phyloP scores from a whole-genome alignment of 352 stramenopile genomes.

The Globisporangium cylindrosporum region DNA sequence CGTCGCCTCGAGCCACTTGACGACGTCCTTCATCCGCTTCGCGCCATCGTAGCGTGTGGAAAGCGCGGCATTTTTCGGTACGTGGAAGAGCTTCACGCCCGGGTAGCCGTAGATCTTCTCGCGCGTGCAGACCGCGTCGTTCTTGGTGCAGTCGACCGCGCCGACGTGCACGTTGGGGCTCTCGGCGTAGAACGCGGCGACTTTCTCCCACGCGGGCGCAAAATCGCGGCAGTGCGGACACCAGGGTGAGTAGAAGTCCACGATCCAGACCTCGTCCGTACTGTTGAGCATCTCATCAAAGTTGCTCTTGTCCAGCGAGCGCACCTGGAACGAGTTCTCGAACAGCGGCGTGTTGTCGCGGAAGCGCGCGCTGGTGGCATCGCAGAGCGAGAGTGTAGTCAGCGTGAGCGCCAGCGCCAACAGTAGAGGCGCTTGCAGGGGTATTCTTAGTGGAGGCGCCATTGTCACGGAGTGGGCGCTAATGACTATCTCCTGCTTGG shows the following conservation, averaged over 20 bases:
- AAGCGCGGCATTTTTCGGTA: conserved; percentile 33
- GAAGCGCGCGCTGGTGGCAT: conserved; percentile 17
- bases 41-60: conserved; percentile 17
- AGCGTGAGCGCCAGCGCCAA: conserved; percentile 1
- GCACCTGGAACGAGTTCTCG: conserved; percentile 63
- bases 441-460: neutral
- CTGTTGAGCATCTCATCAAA: conserved; percentile 50
- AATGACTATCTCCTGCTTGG: neutral
- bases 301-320: conserved; percentile 29
- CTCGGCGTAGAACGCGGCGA: conserved; percentile 65
- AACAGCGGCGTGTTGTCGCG: conserved; percentile 64
- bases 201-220: conserved; percentile 66
- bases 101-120: conserved; percentile 70
- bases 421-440: neutral
- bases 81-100: conserved; percentile 69
- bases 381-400: neutral
- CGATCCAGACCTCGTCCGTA: conserved; percentile 61
- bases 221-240: conserved; percentile 82
- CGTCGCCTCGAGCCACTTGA: conserved; percentile 63
- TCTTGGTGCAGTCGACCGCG: conserved; percentile 72
- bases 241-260: conserved; percentile 87
- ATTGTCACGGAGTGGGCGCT: neutral
- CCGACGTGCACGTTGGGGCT: conserved; percentile 56
- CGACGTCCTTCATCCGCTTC: conserved; percentile 41
- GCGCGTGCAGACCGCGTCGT: conserved; percentile 50